Evolutionary conservation across 2,329 filamentous ascomycete genomes (phyloP).

Genomic region (Trichoderma arundinaceum): DNA sequence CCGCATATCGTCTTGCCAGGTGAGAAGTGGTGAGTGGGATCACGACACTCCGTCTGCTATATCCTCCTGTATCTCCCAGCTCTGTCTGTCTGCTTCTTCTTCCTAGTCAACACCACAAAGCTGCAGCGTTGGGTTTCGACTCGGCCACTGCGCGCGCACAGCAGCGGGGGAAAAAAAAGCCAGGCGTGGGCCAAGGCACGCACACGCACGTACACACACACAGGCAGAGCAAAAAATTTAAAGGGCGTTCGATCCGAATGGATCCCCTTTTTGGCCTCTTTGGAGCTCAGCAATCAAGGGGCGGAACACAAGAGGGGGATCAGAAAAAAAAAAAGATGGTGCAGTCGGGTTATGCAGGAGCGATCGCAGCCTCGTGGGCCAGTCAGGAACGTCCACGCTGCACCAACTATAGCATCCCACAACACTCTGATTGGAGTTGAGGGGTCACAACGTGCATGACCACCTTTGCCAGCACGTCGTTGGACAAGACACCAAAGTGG

Average conservation of each 20-base stretch:
- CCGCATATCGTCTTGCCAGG: slow-evolving; percentile 37
- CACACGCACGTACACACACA: slow-evolving; percentile 7
- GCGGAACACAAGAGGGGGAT: slow-evolving; percentile 16
- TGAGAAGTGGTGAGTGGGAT: not conserved
- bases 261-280: not conserved
- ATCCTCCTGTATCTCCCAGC: not conserved
- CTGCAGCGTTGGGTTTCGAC: slow-evolving; percentile 23
- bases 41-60: not conserved
- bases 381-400: slow-evolving; percentile 38
- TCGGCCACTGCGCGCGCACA: slow-evolving; percentile 20
- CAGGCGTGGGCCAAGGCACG: slow-evolving; percentile 1
- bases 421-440: slow-evolving; percentile 34
- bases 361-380: slow-evolving; percentile 34
- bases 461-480: slow-evolving; percentile 27
- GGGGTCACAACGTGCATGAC: slow-evolving; percentile 33
- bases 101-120: not conserved
- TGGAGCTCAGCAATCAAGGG: slow-evolving; percentile 13
- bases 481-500: slow-evolving; percentile 11
- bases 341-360: slow-evolving; percentile 33
- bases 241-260: slow-evolving; percentile 17
- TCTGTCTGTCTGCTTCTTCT: not conserved
- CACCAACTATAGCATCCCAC: slow-evolving; percentile 35
- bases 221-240: not conserved
- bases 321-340: slow-evolving; percentile 20
- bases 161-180: slow-evolving; percentile 10